These are phyloP conservation scores for Volvariella volvacea DNA, from an alignment of 1,284 basidiomycete species.

Conservation along the genomic window DNA sequence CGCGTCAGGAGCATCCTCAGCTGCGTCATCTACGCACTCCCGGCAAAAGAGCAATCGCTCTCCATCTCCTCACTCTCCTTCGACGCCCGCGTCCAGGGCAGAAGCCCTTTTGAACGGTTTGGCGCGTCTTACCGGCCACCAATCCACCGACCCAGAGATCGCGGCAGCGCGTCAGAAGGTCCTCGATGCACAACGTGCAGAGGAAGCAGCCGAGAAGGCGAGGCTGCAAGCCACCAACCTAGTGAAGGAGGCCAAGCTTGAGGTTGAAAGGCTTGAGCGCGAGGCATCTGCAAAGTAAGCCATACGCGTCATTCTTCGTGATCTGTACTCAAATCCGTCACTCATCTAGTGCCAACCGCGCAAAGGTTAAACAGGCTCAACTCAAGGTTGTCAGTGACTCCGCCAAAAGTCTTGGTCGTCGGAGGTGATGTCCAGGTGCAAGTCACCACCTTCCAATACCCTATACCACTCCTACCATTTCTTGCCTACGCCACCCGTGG, in stretches of 20 bases:
- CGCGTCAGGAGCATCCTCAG: not conserved
- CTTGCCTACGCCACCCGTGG: not conserved
- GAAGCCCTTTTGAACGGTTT: not conserved
- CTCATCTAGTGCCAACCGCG: conserved; percentile 39
- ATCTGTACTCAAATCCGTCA: no score
- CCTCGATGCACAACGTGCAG: conserved; percentile 44
- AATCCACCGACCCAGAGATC: conserved; percentile 41
- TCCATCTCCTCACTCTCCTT: conserved; percentile 1
- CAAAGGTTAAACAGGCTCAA: conserved; percentile 52
- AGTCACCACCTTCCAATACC: not conserved
- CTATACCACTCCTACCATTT: not conserved
- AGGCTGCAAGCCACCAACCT: conserved; percentile 36
- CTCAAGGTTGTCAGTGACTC: conserved; percentile 50
- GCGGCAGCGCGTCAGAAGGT: conserved; percentile 46
- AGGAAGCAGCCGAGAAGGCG: conserved; percentile 49
- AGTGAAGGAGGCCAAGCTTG: conserved; percentile 45
- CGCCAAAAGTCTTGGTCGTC: conserved; percentile 47
- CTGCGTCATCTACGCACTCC: not conserved
- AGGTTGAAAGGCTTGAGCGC: conserved; percentile 44
- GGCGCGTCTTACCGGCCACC: not conserved
- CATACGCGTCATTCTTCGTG: not conserved
- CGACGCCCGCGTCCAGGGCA: conserved; percentile 14
- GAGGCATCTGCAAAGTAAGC: conserved; percentile 54
- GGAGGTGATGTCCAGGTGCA: conserved; percentile 28
- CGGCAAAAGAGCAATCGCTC: not conserved